Evolutionary conservation across 371 early-diverging fungal genomes (phyloP).

Genomic region (Circinella minor): DNA sequence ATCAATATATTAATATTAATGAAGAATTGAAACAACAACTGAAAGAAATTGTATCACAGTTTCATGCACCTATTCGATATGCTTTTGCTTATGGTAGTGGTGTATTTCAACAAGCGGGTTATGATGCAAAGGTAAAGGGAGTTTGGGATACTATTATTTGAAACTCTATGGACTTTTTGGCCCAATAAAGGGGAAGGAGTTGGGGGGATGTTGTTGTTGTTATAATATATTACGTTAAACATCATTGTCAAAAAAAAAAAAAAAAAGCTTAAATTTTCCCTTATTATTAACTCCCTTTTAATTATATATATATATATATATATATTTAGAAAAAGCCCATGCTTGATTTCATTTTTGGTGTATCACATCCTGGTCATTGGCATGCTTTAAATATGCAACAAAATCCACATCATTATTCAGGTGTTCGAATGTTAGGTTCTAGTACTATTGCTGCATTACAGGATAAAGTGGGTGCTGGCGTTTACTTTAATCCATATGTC

Average conservation of each 20-base stretch:
- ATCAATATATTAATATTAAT: conserved; percentile 69
- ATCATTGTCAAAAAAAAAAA: not conserved
- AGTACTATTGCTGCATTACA: conserved; percentile 76
- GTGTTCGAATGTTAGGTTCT: conserved; percentile 72
- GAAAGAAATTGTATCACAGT: conserved; percentile 59
- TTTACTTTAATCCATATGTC: conserved; percentile 96
- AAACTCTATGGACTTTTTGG: too few species aligned
- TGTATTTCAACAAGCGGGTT: conserved; percentile 87
- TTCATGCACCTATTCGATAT: conserved; percentile 78
- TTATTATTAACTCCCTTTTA: too few species aligned
- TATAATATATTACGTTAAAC: too few species aligned
- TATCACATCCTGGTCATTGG: conserved; percentile 96
- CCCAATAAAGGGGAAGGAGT: not conserved
- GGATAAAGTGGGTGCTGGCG: conserved; percentile 87
- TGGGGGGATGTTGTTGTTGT: not conserved
- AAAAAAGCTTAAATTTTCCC: not conserved
- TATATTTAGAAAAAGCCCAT: conserved; percentile 65
- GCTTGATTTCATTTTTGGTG: conserved; percentile 96
- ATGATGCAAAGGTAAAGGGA: conserved; percentile 74
- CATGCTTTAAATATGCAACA: conserved; percentile 93
- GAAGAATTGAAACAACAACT: conserved; percentile 62
- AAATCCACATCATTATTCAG: conserved; percentile 90
- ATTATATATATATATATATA: not conserved
- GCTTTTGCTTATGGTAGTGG: conserved; percentile 97
- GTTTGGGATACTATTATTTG: too few species aligned